These are phyloP conservation scores for Trichoderma pleuroti DNA, from an alignment of 2,329 filamentous ascomycete species.

Conservation along the genomic window DNA sequence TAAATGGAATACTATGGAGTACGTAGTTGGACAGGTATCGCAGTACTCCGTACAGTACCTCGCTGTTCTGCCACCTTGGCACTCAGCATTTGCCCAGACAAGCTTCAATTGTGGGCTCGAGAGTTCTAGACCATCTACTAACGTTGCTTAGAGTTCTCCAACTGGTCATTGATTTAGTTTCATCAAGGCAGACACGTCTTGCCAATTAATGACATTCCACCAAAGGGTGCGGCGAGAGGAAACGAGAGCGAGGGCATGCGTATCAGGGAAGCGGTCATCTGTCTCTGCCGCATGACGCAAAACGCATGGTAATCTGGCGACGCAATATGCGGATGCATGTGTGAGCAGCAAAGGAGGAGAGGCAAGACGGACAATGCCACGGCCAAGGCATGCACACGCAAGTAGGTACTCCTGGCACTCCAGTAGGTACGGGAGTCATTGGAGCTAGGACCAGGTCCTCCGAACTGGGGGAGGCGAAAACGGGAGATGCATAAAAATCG, in stretches of 20 bases:
- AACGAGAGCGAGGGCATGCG: neutral
- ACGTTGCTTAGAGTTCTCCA: conserved; percentile 7
- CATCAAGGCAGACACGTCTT: neutral
- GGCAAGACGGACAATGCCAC: neutral
- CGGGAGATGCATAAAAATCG: neutral
- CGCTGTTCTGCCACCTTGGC: neutral
- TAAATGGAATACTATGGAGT: neutral
- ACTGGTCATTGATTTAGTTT: conserved; percentile 1
- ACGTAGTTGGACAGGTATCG: neutral
- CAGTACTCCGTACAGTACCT: neutral
- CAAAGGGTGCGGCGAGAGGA: neutral
- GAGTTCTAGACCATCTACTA: conserved; percentile 10
- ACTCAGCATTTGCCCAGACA: neutral
- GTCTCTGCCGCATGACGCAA: conserved; percentile 10
- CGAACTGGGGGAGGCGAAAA: neutral
- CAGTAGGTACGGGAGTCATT: neutral
- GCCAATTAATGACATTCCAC: neutral
- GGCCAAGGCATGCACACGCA: neutral
- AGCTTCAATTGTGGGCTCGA: conserved; percentile 8
- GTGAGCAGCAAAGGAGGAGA: neutral
- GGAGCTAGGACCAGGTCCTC: conserved; percentile 4
- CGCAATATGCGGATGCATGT: conserved; percentile 6
- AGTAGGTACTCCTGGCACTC: neutral
- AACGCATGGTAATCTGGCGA: conserved; percentile 3
- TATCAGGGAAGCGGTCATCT: neutral